Conservation (phyloP, 129 eudicot species). For the Glebionis coronaria region DNA sequence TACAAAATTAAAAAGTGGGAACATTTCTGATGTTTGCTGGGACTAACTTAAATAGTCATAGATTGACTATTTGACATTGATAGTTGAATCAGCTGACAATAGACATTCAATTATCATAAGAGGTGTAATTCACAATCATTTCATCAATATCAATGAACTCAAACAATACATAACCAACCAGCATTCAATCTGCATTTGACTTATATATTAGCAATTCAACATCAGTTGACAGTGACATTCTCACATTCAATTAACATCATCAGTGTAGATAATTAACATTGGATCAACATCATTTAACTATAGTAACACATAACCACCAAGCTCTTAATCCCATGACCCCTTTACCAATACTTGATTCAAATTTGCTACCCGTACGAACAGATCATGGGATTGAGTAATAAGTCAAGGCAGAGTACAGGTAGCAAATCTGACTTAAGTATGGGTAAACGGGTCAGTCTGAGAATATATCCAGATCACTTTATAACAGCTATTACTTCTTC, state of each 20-base stretch:
- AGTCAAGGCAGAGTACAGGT: too few relatives aligned
- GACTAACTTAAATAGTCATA: background rate
- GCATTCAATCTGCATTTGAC: background rate
- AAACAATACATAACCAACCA: background rate
- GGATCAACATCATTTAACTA: background rate
- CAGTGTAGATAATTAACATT: background rate
- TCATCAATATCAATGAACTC: background rate
- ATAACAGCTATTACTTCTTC: too few relatives aligned
- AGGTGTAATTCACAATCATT: background rate
- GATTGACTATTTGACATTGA: background rate
- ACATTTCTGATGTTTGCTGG: background rate
- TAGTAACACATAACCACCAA: conserved; percentile 1
- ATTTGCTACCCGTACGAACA: too few relatives aligned
- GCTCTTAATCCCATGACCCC: too few relatives aligned
- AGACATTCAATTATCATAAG: background rate
- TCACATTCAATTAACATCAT: background rate
- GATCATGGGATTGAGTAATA: too few relatives aligned
- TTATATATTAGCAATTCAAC: background rate
- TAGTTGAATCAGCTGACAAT: background rate
- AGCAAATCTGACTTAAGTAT: too few relatives aligned
- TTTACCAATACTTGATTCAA: too few relatives aligned
- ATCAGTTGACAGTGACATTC: conserved; percentile 1
- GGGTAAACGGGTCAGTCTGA: too few relatives aligned
- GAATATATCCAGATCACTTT: too few relatives aligned
- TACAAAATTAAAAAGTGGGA: background rate